Evolutionary conservation across 73 alveolate species (phyloP), one percentile per base, ranked within the genome.

Genomic region (Paramecium caudatum): DNA sequence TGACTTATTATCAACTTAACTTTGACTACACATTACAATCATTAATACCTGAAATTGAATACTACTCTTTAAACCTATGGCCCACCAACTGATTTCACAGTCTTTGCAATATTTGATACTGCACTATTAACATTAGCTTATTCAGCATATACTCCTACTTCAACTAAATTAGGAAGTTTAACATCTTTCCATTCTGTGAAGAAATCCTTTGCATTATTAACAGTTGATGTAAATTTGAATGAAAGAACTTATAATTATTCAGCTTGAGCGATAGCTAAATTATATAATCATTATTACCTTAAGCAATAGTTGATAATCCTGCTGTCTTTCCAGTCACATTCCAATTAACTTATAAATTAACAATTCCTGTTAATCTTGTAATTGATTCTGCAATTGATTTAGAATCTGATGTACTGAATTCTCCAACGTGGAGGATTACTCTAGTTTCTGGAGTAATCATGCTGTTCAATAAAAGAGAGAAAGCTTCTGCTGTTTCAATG

Each of bases 311-410:
- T 12, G 50, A 33, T n/a, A 65, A 36, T 10, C 83, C 83, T 33
- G 32, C 27, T 2, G 50, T 30, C 8, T 65, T 65, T 13, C 19
- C 34, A 6, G 49, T 7, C 3, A 36, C 49, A 33, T 65, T 65
- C 83, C 83, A 65, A 13, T 65, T 65, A 4, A 65, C 34, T 65
- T 36, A 65, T 33, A 65, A 32, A 65, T 65, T 65, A 13, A 33
- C 49, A 0, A 65, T 65, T 12, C 32, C 39, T 1, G 50, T 65
- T 13, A 65, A 65, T 33, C 49, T 65, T 65, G 34, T 10, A 13
- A 65, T 33, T 65, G 83, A 65, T 36, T 65, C 47, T 25, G 83
- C 83, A 30, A 65, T 65, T 33, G 83, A 65, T 65, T 65, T 33
- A n/a, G 19, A 65, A 65, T 65, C 83, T 16, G 30, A 46, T 10